These are phyloP conservation scores for Meyerozyma smithsonii DNA, from an alignment of 1,139 yeast species.

Conservation along the genomic window DNA sequence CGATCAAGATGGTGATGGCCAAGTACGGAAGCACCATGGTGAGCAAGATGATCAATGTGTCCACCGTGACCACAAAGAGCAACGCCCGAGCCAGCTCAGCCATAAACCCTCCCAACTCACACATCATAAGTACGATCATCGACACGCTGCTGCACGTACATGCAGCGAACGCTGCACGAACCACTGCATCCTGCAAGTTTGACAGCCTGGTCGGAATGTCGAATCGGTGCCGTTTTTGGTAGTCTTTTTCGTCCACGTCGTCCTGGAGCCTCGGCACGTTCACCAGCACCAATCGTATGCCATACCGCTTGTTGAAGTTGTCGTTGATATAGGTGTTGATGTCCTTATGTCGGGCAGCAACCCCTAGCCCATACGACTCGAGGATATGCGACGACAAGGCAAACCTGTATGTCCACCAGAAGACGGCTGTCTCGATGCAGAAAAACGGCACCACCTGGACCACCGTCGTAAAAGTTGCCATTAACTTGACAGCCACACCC, in stretches of 20 bases:
- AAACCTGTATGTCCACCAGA: constrained; percentile 18
- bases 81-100: constrained; percentile 19
- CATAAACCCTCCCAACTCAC: constrained; percentile 29
- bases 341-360: constrained; percentile 15
- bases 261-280: constrained; percentile 11
- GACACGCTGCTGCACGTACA: constrained; percentile 30
- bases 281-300: constrained; percentile 15
- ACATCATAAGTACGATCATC: constrained; percentile 33
- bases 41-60: constrained; percentile 27
- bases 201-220: constrained; percentile 2
- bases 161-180: constrained; percentile 26
- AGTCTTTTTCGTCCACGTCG: constrained; percentile 13
- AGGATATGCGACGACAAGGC: constrained; percentile 5
- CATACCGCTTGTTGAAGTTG: constrained; percentile 13
- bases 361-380: constrained; percentile 6
- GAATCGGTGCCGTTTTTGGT: constrained; percentile 2
- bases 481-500: neutral
- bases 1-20: constrained; percentile 26
- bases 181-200: constrained; percentile 9
- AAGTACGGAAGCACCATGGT: constrained; percentile 32
- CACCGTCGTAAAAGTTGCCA: neutral
- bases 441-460: constrained; percentile 10
- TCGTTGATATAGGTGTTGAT: constrained; percentile 19
- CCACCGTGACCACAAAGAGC: constrained; percentile 29
- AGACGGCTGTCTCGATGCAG: constrained; percentile 18